Conservation (phyloP, 1,284 basidiomycete species). For the Athelia psychrophila region DNA sequence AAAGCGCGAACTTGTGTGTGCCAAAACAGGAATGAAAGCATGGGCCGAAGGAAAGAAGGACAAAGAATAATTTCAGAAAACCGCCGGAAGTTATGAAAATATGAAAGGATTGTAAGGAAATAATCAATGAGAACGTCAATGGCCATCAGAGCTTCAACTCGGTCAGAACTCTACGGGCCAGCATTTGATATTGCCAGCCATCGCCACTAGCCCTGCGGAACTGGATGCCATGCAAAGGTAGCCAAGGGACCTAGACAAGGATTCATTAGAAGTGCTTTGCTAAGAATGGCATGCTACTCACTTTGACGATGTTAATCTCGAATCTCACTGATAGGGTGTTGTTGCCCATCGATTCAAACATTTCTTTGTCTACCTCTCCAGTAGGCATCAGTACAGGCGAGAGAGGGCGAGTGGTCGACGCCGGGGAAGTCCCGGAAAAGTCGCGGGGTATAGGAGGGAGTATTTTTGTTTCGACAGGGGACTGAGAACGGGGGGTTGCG, state of each 20-base stretch:
- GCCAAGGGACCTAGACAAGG: conserved; percentile 75
- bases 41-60: background rate
- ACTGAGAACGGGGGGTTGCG: conserved; percentile 31
- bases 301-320: conserved; percentile 94
- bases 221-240: conserved; percentile 94
- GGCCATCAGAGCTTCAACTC: conserved; percentile 75
- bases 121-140: too few species aligned
- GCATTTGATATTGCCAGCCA: conserved; percentile 97
- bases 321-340: conserved; percentile 85
- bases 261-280: conserved; percentile 1
- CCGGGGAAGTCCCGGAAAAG: conserved; percentile 30
- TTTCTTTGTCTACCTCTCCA: conserved; percentile 62
- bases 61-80: too few species aligned
- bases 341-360: conserved; percentile 72
- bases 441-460: conserved; percentile 74
- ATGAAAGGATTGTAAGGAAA: too few species aligned
- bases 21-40: background rate
- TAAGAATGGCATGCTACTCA: conserved; percentile 34
- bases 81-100: background rate
- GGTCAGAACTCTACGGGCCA: conserved; percentile 90
- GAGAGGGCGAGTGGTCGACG: conserved; percentile 27
- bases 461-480: conserved; percentile 51
- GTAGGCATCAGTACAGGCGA: conserved; percentile 50
- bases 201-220: conserved; percentile 92
- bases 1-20: too few species aligned